Conservation (phyloP, 2,329 filamentous ascomycete genomes). For the Ramularia endophylla region DNA sequence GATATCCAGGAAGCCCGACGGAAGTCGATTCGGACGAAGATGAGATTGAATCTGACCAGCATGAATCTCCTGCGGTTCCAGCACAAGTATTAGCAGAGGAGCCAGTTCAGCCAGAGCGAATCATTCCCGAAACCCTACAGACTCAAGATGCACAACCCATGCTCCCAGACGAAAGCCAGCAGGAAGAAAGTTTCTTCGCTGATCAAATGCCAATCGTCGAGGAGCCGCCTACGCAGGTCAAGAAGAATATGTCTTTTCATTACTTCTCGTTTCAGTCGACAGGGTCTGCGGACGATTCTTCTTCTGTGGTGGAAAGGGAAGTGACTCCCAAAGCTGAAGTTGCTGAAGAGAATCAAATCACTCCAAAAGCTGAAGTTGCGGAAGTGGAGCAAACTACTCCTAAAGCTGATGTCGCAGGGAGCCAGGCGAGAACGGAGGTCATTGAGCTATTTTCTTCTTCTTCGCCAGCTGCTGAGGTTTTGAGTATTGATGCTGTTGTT, state of each 20-base stretch:
- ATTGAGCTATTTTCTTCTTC: slow-evolving; percentile 13
- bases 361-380: neutral
- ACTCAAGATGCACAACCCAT: slow-evolving; percentile 1
- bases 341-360: neutral
- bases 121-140: slow-evolving; percentile 5
- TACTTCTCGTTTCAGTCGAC: slow-evolving; percentile 13
- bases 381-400: no score
- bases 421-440: slow-evolving; percentile 3
- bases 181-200: slow-evolving; percentile 8
- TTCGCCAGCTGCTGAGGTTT: neutral
- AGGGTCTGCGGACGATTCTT: slow-evolving; percentile 2
- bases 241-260: slow-evolving; percentile 1
- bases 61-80: neutral
- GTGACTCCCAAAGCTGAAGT: neutral
- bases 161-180: neutral
- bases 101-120: neutral
- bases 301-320: no score
- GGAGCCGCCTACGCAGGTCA: slow-evolving; percentile 1
- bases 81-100: slow-evolving; percentile 2
- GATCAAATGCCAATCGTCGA: slow-evolving; percentile 7
- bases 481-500: neutral
- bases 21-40: neutral
- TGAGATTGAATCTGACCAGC: slow-evolving; percentile 4
- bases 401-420: neutral
- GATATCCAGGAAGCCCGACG: no score